These are phyloP conservation scores for Cucurbita argyrosperma DNA, from an alignment of 306 rosid species.

Conservation along the genomic window DNA sequence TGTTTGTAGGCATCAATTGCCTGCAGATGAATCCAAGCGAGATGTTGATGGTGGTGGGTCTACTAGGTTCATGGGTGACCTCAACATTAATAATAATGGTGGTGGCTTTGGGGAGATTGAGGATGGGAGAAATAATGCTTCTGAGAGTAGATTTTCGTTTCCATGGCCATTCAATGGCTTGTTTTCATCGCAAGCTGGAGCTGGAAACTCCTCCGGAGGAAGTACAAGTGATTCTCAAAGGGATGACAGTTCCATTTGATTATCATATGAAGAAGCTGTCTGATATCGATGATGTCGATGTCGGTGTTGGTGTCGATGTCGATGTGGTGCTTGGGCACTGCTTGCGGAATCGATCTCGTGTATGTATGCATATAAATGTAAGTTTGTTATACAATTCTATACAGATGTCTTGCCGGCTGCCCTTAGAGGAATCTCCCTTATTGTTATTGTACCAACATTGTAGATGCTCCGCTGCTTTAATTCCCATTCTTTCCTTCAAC, in stretches of 20 bases:
- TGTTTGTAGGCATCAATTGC: slow-evolving; percentile 62
- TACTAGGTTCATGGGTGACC: slow-evolving; percentile 20
- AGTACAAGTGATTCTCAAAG: slow-evolving; percentile 25
- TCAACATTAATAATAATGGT: slow-evolving; percentile 8
- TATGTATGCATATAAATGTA: slow-evolving; percentile 13
- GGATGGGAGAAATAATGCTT: slow-evolving; percentile 29
- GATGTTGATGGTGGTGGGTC: slow-evolving; percentile 19
- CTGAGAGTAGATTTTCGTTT: slow-evolving; percentile 48
- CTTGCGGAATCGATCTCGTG: background rate
- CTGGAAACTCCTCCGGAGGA: slow-evolving; percentile 23
- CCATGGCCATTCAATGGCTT: slow-evolving; percentile 68
- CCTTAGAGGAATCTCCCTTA: background rate
- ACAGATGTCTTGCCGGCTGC: background rate
- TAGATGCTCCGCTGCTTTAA: background rate
- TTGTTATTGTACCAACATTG: slow-evolving; percentile 12
- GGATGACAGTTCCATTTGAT: slow-evolving; percentile 18
- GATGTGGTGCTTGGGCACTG: background rate
- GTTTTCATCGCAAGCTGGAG: slow-evolving; percentile 36
- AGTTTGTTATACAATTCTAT: background rate
- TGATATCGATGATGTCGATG: no score
- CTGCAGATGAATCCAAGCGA: slow-evolving; percentile 39
- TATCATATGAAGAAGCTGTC: background rate
- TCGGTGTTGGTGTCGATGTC: background rate
- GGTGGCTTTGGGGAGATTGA: slow-evolving; percentile 11
- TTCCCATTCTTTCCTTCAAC: background rate